Percentiles rank a stretch among this genome's conserved stretches.
These are phyloP conservation scores for Solanum bulbocastanum DNA, from an alignment of 257 asterid species.

Conservation along the genomic window DNA sequence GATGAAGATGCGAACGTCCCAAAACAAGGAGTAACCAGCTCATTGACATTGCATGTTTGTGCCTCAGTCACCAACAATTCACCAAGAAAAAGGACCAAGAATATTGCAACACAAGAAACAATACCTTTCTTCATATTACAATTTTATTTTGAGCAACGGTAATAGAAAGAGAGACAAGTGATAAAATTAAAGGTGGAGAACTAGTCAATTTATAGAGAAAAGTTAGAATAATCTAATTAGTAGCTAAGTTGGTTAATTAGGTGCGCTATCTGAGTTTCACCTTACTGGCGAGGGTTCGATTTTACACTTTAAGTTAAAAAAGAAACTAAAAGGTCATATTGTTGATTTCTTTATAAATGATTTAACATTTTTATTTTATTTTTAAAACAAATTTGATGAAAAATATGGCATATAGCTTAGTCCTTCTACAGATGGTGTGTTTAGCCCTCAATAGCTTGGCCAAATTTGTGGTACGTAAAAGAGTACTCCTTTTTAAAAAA, in stretches of 20 bases:
- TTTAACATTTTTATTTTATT: neutral
- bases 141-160: too few relatives aligned
- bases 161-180: neutral
- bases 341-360: neutral
- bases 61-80: neutral
- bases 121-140: neutral
- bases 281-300: rapidly evolving
- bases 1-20: rapidly evolving
- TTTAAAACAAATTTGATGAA: neutral
- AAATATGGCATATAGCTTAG: neutral
- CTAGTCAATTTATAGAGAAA: neutral
- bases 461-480: neutral
- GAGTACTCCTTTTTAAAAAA: neutral
- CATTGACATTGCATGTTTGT: neutral
- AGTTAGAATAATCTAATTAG: neutral
- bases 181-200: neutral
- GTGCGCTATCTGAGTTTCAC: too few relatives aligned
- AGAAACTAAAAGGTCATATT: neutral
- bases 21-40: rapidly evolving
- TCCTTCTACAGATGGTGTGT: neutral
- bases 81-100: neutral
- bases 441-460: neutral
- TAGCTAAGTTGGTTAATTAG: neutral
- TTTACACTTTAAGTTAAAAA: too few relatives aligned
- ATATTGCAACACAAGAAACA: neutral